Base-by-base conservation (phyloP, 768 basidiomycete genomes). In the Cyathus striatus region DNA sequence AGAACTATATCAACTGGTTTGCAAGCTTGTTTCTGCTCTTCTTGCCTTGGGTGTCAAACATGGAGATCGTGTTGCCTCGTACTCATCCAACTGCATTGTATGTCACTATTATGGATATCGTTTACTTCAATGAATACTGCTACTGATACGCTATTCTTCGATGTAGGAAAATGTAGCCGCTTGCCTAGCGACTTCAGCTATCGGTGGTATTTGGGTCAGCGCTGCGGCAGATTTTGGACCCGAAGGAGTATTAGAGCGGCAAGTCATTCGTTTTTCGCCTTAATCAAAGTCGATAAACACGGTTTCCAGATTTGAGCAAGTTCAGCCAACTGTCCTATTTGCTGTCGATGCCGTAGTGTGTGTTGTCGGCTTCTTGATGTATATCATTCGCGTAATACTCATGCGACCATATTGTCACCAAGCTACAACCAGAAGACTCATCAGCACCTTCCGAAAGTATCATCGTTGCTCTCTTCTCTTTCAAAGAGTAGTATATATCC, bases 141-240 rank as follows among this genome's bases (percentile, higher is more conserved):
- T n/a, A n/a, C 36, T 38, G 37, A 27, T 37, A 10, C 33, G 34
- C 36, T 32, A 20, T 47, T 52, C 42, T 48, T 33, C 23, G 44
- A 41, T 26, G 42, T 51, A 86, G 83, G 84, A 86, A 65, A 84
- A 79, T 50, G 75, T 83, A 5, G 79, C 69, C 14, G 77, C 79
- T 1, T 83, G 78, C 58, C 73, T 87, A 21, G 84, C 84, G 5
- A 71, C 83, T 14, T 65, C 81, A 27, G 84, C 86, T 17, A 64
- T 88, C 40, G 87, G 81, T 36, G 86, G 73, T n/a, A 85, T 90
- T 33, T 91, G 86, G 83, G 86, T 87, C 34, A 81, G 79, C 53
- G 86, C 85, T 12, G 85, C 87, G 14, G 79, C 86, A 13, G 88
- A 90, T 61, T 90, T 90, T 61, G 88, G 83, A n/a, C 66, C 83